These are phyloP conservation scores for Xylariaceae sp. DNA, from an alignment of 2,329 filamentous ascomycete genomes.

Conservation along the genomic window DNA sequence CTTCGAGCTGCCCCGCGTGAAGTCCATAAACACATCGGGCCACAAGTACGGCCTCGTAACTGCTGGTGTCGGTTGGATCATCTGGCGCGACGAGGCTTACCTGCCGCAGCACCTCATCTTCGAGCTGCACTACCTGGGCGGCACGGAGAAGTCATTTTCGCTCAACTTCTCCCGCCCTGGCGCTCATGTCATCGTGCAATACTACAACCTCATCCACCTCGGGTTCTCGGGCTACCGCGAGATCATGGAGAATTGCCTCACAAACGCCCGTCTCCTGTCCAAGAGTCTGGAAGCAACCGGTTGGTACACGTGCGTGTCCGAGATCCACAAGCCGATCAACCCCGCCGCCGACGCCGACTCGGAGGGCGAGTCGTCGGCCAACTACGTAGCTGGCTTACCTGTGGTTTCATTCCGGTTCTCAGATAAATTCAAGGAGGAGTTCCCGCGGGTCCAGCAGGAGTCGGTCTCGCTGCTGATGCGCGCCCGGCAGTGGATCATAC, in stretches of 20 bases:
- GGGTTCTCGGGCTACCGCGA: conserved; percentile 59
- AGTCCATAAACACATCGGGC: conserved; percentile 61
- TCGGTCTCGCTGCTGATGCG: conserved; percentile 56
- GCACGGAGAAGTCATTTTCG: conserved; percentile 65
- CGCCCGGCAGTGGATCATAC: conserved; percentile 65
- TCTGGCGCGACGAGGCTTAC: conserved; percentile 60
- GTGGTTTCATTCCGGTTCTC: conserved; percentile 63
- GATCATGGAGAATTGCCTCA: conserved; percentile 61
- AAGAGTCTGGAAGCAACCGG: conserved; percentile 59
- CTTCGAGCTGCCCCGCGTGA: conserved; percentile 56
- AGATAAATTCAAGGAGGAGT: conserved; percentile 55
- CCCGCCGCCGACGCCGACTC: conserved; percentile 37
- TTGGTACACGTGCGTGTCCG: conserved; percentile 60
- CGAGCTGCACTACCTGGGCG: conserved; percentile 64
- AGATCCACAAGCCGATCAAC: conserved; percentile 55
- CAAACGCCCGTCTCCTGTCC: conserved; percentile 59
- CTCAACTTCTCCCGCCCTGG: conserved; percentile 69
- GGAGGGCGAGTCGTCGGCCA: conserved; percentile 47
- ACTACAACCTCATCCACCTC: conserved; percentile 67
- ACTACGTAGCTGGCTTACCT: conserved; percentile 60
- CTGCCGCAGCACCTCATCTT: conserved; percentile 65
- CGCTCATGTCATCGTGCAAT: conserved; percentile 64
- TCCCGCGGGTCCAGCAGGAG: conserved; percentile 59
- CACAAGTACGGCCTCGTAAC: conserved; percentile 56
- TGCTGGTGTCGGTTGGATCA: conserved; percentile 63